Evolutionary conservation across 495 filamentous ascomycete species (phyloP).

Genomic region (Podospora australis): DNA sequence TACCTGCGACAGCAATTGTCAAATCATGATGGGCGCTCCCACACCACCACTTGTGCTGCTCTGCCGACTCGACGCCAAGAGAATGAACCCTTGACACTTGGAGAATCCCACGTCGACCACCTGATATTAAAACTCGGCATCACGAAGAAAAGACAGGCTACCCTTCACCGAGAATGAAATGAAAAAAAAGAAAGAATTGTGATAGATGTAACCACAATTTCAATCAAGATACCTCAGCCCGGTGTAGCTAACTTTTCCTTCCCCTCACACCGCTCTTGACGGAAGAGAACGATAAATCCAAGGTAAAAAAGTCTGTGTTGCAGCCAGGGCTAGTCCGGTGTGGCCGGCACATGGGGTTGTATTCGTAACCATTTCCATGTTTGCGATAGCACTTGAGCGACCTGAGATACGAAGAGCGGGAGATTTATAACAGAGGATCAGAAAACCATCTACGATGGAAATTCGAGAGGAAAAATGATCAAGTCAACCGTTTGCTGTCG

Average conservation of each 20-base stretch:
- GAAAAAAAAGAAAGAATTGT: too few species aligned
- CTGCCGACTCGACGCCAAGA: constrained; percentile 15
- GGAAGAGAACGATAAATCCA: constrained; percentile 4
- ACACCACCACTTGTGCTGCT: constrained; percentile 25
- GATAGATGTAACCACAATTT: too few species aligned
- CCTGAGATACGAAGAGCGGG: too few species aligned
- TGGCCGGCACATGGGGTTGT: background rate
- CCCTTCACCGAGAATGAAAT: too few species aligned
- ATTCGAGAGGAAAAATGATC: too few species aligned
- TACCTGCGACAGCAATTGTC: constrained; percentile 31
- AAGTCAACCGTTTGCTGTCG: too few species aligned
- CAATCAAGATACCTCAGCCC: background rate
- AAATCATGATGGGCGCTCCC: constrained; percentile 28
- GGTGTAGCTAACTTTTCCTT: constrained; percentile 8
- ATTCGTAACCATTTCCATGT: too few species aligned
- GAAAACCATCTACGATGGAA: too few species aligned
- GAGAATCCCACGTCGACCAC: constrained; percentile 9
- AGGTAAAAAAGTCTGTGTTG: constrained; percentile 15
- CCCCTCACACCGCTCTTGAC: constrained; percentile 27
- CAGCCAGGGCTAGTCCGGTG: constrained; percentile 11
- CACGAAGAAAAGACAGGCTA: too few species aligned
- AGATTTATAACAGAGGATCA: too few species aligned
- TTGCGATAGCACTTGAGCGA: too few species aligned
- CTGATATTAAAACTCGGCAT: too few species aligned
- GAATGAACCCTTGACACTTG: constrained; percentile 6